These are phyloP conservation scores for Claviceps purpurea DNA, from an alignment of 2,329 filamentous ascomycete species.

Conservation along the genomic window DNA sequence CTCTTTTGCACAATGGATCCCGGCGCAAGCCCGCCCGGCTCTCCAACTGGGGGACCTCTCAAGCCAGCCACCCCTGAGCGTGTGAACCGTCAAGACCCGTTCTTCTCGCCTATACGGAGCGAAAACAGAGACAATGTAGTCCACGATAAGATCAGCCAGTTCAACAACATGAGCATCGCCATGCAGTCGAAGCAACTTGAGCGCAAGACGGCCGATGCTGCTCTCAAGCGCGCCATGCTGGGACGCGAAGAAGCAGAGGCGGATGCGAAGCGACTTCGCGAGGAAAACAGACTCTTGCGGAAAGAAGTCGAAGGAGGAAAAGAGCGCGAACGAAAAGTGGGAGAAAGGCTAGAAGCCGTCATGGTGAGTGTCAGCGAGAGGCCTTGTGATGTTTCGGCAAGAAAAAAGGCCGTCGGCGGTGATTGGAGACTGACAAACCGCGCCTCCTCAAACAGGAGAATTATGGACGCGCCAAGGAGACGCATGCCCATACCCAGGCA, in stretches of 20 bases:
- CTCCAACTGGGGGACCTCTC: constrained; percentile 40
- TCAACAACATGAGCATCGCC: constrained; percentile 54
- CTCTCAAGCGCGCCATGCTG: constrained; percentile 51
- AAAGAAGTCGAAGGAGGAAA: constrained; percentile 50
- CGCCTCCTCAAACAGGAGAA: constrained; percentile 40
- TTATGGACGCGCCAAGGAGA: constrained; percentile 56
- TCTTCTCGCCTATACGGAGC: constrained; percentile 22
- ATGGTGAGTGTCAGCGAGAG: constrained; percentile 39
- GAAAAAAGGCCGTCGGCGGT: no score
- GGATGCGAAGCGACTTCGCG: constrained; percentile 50
- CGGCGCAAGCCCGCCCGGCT: constrained; percentile 36
- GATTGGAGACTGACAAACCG: not conserved
- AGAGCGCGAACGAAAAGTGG: constrained; percentile 51
- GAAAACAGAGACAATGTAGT: constrained; percentile 46
- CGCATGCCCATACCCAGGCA: constrained; percentile 50
- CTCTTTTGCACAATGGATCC: constrained; percentile 26
- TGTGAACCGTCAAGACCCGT: constrained; percentile 34
- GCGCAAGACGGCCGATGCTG: constrained; percentile 51
- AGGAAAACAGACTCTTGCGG: constrained; percentile 43
- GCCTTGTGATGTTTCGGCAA: not conserved
- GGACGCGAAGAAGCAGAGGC: constrained; percentile 59
- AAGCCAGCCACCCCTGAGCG: constrained; percentile 51
- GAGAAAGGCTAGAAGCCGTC: constrained; percentile 52
- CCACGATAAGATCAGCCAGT: constrained; percentile 56
- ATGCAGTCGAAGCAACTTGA: constrained; percentile 47